phyloP scores from a whole-genome alignment of 2,329 filamentous ascomycete genomes.

The Penicillium digitatum region DNA sequence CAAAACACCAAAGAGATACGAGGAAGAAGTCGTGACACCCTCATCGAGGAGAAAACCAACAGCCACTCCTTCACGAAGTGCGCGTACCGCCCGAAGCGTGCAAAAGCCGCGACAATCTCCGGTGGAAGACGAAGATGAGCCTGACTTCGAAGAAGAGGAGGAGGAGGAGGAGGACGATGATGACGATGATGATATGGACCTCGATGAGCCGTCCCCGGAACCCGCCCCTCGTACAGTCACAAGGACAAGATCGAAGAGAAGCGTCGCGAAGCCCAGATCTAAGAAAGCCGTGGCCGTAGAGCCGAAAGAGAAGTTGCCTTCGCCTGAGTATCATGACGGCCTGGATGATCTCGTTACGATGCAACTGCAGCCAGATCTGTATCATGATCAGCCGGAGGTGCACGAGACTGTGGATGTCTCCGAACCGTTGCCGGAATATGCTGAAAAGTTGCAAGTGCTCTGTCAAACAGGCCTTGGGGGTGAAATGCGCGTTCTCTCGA shows the following conservation, averaged over 20 bases:
- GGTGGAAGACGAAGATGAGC: constrained; percentile 4
- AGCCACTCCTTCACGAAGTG: constrained; percentile 20
- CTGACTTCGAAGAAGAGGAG: background rate
- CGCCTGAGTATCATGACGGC: constrained; percentile 32
- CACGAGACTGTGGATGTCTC: constrained; percentile 18
- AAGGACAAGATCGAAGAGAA: constrained; percentile 30
- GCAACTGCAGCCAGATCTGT: constrained; percentile 38
- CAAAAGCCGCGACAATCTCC: constrained; percentile 20
- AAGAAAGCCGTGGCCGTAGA: constrained; percentile 8
- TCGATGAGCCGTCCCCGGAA: constrained; percentile 22
- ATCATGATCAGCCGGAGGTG: constrained; percentile 18
- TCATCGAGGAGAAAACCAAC: constrained; percentile 20
- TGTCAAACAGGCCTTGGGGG: constrained; percentile 27
- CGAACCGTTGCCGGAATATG: constrained; percentile 36
- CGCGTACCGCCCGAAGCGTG: constrained; percentile 21
- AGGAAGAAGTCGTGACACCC: constrained; percentile 25
- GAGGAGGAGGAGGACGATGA: constrained; percentile 10
- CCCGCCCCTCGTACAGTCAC: constrained; percentile 17
- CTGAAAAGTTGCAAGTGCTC: constrained; percentile 29
- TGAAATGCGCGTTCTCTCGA: constrained; percentile 30
- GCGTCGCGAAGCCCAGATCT: constrained; percentile 15
- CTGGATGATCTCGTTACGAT: constrained; percentile 36
- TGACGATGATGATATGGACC: constrained; percentile 22
- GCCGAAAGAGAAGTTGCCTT: constrained; percentile 17
- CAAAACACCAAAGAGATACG: constrained; percentile 33